Base-by-base conservation (phyloP, 1,284 basidiomycete genomes). In the Fomitopsis palustris region DNA sequence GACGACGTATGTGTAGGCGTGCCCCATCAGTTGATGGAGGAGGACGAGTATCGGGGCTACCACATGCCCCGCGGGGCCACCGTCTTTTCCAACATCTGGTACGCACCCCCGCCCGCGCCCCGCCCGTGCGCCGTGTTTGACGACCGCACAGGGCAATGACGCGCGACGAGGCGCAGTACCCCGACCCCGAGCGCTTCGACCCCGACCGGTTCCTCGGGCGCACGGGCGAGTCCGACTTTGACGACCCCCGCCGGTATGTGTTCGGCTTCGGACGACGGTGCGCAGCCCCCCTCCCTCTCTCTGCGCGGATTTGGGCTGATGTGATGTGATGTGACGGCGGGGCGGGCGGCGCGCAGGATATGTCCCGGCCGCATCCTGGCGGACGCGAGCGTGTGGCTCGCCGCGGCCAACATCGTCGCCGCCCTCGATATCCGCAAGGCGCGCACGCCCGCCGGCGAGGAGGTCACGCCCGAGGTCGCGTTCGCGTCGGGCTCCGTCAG, bases 21-120 rank as follows among this genome's bases (percentile, higher is more conserved):
- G 57, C 81, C 82, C 14, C 81, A 83, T 71, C 74, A 77, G 51
- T 63, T 78, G 23, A 77, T 77, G 70, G 74, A 79, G 62, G 79
- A 81, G 54, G 81, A 83, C 66, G 69, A 74, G 21, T 83, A 83
- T 64, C 72, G 73, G 51, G 78, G 76, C 23, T 81, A 77, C 67
- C 70, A 72, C 58, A 76, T 84, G 53, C 79, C 81, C 38, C 70
- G 72, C 59, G 76, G 77, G 27, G 73, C 78, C 10, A 80, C 75
- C 27, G 71, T 84, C 7, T 66, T 82, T 43, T 74, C 78, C 14
- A 83, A 82, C 63, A 76, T 81, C 53, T 81, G 77, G 81, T 81
- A n/a, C 29, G 59, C 41, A 10, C 33, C 6, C 17, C 14, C 10
- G 1, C 8, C 10, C 10, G 7, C 47, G 47, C 47, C 8, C 3